phyloP scores from a whole-genome alignment of 1,284 basidiomycete species.

The Pisolithus thermaeus region DNA sequence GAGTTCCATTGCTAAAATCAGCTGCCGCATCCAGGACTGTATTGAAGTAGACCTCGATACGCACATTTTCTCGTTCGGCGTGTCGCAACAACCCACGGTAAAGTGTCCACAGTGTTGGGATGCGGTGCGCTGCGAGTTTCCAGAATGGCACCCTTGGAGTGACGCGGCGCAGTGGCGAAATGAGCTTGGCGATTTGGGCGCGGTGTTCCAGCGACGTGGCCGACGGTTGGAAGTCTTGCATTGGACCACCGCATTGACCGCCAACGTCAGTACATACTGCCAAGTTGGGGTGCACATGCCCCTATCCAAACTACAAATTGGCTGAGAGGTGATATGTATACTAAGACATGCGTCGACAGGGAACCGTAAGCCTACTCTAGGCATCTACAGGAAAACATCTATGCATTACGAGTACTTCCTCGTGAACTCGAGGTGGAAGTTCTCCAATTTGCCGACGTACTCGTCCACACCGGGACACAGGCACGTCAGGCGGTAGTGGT shows the following conservation, averaged over 20 bases:
- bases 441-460: conserved; percentile 79
- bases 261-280: too few species aligned
- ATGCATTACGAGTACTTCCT: conserved; percentile 46
- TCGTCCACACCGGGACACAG: conserved; percentile 87
- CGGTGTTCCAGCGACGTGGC: conserved; percentile 43
- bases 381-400: not conserved
- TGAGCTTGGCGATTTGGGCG: conserved; percentile 42
- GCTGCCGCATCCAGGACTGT: not conserved
- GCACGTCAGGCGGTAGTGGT: conserved; percentile 85
- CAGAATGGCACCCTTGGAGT: conserved; percentile 67
- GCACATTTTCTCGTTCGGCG: conserved; percentile 51
- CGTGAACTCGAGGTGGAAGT: conserved; percentile 78
- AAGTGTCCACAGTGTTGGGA: conserved; percentile 69
- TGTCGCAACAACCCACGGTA: conserved; percentile 65
- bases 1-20: too few species aligned
- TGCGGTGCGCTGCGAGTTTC: conserved; percentile 62
- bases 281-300: too few species aligned
- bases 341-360: not conserved
- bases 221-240: conserved; percentile 11
- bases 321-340: too few species aligned
- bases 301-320: too few species aligned
- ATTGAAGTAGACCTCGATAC: conserved; percentile 15
- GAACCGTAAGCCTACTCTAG: not conserved
- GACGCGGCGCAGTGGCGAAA: conserved; percentile 52
- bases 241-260: not conserved